Base-by-base conservation (phyloP, 1,284 basidiomycete species). In the Prillingera fragicola region DNA sequence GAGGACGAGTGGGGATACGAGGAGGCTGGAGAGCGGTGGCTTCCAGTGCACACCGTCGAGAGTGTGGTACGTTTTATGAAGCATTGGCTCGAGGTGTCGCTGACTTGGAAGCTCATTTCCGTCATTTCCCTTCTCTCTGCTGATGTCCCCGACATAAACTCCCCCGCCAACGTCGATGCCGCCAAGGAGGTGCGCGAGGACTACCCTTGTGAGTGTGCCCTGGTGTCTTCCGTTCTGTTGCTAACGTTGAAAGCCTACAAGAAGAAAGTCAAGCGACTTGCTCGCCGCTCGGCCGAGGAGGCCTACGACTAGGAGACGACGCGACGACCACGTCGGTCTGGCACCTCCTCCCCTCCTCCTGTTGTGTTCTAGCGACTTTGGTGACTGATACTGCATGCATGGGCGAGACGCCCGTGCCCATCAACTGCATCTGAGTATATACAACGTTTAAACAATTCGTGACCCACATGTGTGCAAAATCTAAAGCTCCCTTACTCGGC, bases 1-100 rank as follows among this genome's bases (percentile, higher is more conserved):
- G 87, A 94, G 48, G 95, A 99, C 72, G 87, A 97, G 71, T 98
- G 88, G 67, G 95, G 95, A 8, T 97, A 92, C 63, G 95, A 99
- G 70, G 88, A 96, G 62, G 92, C 95, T 1, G 85, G 89, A 39
- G 95, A 99, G 75, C 75, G 95, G 51, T 99, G 95, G 95, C 76
- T 94, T 70, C 95, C 95, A 0, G 90, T 99, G 18, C 95, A 98
- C 67, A 87, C 86, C 0, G 85, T 96, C 33, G 92, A 97, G 74
- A 91, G 90, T 9, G 97, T 99, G 53, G 94, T 96, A 58, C 70
- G 91, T 78, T 3, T 25, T 19, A 18, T 14, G 17, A 28, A 4
- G n/a, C 9, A 17, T 8, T 17, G 14, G 28, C 8, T 5, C 3
- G 15, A 19, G 4, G 6, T 5, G 19, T 12, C 17, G 13, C 36